These are phyloP conservation scores for Penicillium digitatum DNA, from an alignment of 2,329 filamentous ascomycete species.

Conservation along the genomic window DNA sequence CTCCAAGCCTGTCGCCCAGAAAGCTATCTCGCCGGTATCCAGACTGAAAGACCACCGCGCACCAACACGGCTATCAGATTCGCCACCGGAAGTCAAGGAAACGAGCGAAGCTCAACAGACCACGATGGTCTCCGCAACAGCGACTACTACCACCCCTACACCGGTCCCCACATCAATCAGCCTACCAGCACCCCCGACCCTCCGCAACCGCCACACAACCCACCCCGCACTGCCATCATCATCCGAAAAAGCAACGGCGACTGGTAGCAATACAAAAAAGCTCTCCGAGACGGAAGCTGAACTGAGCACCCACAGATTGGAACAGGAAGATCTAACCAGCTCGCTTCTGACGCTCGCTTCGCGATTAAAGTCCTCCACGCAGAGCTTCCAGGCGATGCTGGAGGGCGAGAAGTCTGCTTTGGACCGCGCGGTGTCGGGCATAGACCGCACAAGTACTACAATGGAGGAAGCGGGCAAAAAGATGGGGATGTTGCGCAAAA, in stretches of 20 bases:
- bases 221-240: conserved; percentile 4
- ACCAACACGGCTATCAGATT: background rate
- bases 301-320: conserved; percentile 69
- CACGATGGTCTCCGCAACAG: conserved; percentile 7
- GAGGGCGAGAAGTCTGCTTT: conserved; percentile 72
- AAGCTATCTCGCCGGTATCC: background rate
- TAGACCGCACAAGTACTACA: conserved; percentile 70
- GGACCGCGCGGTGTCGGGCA: conserved; percentile 64
- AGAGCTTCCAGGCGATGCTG: conserved; percentile 66
- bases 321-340: conserved; percentile 77
- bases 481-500: conserved; percentile 72
- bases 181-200: conserved; percentile 14
- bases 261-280: conserved; percentile 14
- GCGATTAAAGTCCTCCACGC: conserved; percentile 70
- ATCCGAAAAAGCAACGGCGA: conserved; percentile 17
- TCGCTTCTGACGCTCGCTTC: conserved; percentile 78
- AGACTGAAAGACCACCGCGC: background rate
- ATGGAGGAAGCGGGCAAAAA: conserved; percentile 71
- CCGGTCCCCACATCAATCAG: background rate
- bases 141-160: conserved; percentile 4
- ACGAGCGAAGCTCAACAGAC: background rate
- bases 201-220: conserved; percentile 25
- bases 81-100: background rate
- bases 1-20: conserved; percentile 23
- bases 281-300: conserved; percentile 60